Base-by-base conservation (phyloP, 2,329 filamentous ascomycete genomes). In the Penicillium corylophilum region DNA sequence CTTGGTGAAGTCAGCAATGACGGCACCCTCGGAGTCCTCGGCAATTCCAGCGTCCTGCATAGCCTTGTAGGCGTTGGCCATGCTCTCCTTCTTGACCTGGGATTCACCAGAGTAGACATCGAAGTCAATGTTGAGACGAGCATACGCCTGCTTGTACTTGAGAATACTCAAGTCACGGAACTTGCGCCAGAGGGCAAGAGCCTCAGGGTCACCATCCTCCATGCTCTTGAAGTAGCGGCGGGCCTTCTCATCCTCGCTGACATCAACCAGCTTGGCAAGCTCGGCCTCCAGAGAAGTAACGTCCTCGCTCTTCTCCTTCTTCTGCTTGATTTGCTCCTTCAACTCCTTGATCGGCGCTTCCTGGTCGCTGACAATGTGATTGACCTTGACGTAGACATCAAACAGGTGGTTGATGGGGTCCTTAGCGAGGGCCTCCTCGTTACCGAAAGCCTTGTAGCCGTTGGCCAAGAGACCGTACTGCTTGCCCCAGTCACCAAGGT, bases 31-130 rank as follows among this genome's bases (percentile, higher is more conserved):
- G 22, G 80, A 82, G 49, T 83, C 76, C 61, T 89, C 83, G 2
- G 80, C 82, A 2, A 89, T 74, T 1, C 80, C 81, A 48, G 81
- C 80, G 48, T 83, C 79, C 58, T 81, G 77, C 68, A 90, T 76
- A 0, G 78, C 71, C 24, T 79, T 70, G 43, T 85, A 83, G 1
- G 85, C 85, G 35, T 76, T 72, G 8, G 80, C 76, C 73, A 89
- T 83, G 50, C 82, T 85, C 64, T 84, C 80, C 15, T 78, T 74
- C 64, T 81, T 81, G 59, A 87, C 80, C 51, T 86, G 83, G 0
- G 85, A 88, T 70, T 90, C 87, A 23, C 87, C 86, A 12, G 83
- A 83, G 71, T 86, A 87, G 49, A 83, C 81, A 57, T 86, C 82
- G 61, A 85, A 87, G 50, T 76, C 74, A 61, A 87, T 85, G 71